phyloP scores from a whole-genome alignment of 305 asterid genomes.

The Fraxinus floribunda region DNA sequence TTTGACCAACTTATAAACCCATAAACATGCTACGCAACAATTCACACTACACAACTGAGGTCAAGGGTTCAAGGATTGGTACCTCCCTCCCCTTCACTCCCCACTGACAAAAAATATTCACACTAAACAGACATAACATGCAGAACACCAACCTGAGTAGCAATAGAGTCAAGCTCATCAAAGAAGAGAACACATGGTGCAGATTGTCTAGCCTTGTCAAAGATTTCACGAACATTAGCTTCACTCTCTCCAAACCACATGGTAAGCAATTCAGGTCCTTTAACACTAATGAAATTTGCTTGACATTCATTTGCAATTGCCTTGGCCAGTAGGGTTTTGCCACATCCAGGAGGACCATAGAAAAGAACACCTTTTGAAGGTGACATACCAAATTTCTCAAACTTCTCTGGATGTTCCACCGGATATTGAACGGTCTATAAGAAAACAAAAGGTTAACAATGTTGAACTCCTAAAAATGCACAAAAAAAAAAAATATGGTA shows the following conservation, averaged over 20 bases:
- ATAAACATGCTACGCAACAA: background rate
- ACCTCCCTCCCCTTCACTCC: background rate
- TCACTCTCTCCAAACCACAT: conserved; percentile 31
- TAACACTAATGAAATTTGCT: conserved; percentile 21
- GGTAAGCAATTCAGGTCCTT: conserved; percentile 25
- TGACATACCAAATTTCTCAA: conserved; percentile 38
- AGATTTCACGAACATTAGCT: conserved; percentile 23
- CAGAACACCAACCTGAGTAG: conserved; percentile 4
- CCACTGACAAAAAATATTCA: background rate
- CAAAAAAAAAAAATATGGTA: background rate
- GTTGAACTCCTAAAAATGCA: background rate
- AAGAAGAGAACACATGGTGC: conserved; percentile 28
- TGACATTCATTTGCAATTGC: conserved; percentile 27
- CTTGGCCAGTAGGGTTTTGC: conserved; percentile 22
- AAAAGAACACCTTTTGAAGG: conserved; percentile 22
- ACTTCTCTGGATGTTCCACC: conserved; percentile 53
- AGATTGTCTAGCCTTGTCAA: conserved; percentile 27
- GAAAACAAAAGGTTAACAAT: conserved; percentile 16
- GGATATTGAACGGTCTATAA: conserved; percentile 56
- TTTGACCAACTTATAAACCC: background rate
- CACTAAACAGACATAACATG: background rate
- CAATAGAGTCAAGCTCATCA: conserved; percentile 24
- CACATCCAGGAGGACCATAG: conserved; percentile 25
- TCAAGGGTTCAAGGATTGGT: background rate
- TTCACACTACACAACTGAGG: background rate